Evolutionary conservation across 2,329 filamentous ascomycete genomes (phyloP).

Genomic region (Talaromyces sp.): DNA sequence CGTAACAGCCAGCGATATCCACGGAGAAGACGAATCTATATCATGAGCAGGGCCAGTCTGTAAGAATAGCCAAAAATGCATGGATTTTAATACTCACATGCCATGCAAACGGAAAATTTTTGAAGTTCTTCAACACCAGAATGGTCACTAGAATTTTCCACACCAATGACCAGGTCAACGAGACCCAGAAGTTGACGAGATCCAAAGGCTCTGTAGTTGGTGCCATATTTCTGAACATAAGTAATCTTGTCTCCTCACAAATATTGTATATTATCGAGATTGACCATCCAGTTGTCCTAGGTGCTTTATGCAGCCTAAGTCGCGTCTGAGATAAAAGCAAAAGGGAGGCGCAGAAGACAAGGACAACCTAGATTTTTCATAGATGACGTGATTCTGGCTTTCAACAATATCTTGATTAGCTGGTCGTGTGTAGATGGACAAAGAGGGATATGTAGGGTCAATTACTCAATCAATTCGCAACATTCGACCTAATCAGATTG

Average conservation of each 20-base stretch:
- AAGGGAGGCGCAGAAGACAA: background rate
- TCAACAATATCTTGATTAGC: background rate
- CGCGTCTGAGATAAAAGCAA: background rate
- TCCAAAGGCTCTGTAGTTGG: slow-evolving; percentile 13
- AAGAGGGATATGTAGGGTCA: background rate
- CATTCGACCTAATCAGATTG: background rate
- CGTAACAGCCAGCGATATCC: slow-evolving; percentile 19
- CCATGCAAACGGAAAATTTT: slow-evolving; percentile 20
- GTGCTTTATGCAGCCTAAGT: background rate
- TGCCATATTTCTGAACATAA: slow-evolving; percentile 7
- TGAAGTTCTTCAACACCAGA: slow-evolving; percentile 19
- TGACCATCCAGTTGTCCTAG: background rate
- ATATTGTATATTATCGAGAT: background rate
- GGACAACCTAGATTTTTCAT: background rate
- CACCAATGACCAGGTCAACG: slow-evolving; percentile 15
- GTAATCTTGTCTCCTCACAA: background rate
- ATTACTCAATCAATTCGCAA: background rate
- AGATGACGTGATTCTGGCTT: background rate
- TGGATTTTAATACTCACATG: slow-evolving; percentile 17
- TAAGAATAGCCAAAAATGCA: background rate
- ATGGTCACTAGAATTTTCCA: slow-evolving; percentile 17
- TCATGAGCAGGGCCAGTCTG: background rate
- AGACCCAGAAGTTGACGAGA: slow-evolving; percentile 13
- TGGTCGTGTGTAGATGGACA: background rate
- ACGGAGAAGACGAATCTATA: slow-evolving; percentile 19